Percentiles rank a stretch among this genome's conserved stretches.
Evolutionary conservation across 2,329 filamentous ascomycete genomes (phyloP).

Genomic region (Fusarium nematophilum): DNA sequence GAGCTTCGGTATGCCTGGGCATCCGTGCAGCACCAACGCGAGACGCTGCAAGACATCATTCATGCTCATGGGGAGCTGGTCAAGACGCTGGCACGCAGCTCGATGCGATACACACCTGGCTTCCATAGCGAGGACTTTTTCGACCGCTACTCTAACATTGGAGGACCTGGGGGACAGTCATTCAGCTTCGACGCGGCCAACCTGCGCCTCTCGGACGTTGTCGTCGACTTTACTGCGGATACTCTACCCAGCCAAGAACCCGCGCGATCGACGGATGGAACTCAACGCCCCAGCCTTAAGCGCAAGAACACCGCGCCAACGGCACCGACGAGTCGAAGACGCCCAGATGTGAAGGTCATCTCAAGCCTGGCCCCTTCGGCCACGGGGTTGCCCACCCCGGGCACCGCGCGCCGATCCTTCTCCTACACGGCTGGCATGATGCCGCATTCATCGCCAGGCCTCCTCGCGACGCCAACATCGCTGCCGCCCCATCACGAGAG

Average conservation of each 20-base stretch:
- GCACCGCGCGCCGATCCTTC: conserved; percentile 54
- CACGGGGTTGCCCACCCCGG: conserved; percentile 45
- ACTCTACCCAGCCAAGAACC: conserved; percentile 62
- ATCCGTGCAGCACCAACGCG: conserved; percentile 81
- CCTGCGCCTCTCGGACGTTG: conserved; percentile 75
- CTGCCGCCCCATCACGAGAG: conserved; percentile 50
- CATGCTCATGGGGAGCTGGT: conserved; percentile 84
- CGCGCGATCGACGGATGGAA: conserved; percentile 48
- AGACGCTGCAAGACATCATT: conserved; percentile 82
- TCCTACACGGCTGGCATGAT: conserved; percentile 47
- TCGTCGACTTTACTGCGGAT: conserved; percentile 70
- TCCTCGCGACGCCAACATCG: conserved; percentile 54
- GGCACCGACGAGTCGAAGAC: conserved; percentile 51
- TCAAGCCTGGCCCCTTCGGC: conserved; percentile 44
- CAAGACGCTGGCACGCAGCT: conserved; percentile 73
- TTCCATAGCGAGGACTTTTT: conserved; percentile 92
- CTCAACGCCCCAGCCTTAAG: conserved; percentile 57
- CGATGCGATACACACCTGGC: conserved; percentile 78
- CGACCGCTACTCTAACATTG: conserved; percentile 76
- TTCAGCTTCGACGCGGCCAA: conserved; percentile 79
- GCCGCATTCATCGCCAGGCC: conserved; percentile 53
- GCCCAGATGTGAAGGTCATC: conserved; percentile 52
- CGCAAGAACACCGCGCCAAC: conserved; percentile 59
- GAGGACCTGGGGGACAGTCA: conserved; percentile 67
- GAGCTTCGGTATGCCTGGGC: conserved; percentile 82